These are phyloP conservation scores for Botryotinia narcissicola DNA, from an alignment of 2,329 filamentous ascomycete genomes.

Conservation along the genomic window DNA sequence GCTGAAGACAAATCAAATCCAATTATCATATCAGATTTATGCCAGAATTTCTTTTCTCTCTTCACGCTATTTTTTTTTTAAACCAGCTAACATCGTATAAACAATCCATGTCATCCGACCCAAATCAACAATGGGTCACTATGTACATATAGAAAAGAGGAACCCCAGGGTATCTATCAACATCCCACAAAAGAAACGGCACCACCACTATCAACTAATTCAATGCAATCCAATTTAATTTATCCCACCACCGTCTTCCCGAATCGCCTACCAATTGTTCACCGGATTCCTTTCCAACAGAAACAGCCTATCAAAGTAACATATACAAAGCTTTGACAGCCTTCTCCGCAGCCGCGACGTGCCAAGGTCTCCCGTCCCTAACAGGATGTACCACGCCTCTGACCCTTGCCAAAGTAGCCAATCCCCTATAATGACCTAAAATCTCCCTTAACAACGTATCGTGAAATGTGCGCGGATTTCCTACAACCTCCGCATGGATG, in stretches of 20 bases:
- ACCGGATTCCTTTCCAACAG: background rate
- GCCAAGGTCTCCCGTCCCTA: conserved; percentile 70
- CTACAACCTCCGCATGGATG: conserved; percentile 49
- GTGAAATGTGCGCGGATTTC: conserved; percentile 42
- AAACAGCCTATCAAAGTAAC: conserved; percentile 49
- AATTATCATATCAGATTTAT: background rate
- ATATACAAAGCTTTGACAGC: conserved; percentile 63
- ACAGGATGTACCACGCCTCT: conserved; percentile 60
- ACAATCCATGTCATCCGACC: background rate
- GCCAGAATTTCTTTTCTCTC: background rate
- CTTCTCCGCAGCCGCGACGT: conserved; percentile 69
- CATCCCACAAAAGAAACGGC: conserved; percentile 13
- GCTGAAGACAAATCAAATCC: background rate
- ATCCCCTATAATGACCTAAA: conserved; percentile 63
- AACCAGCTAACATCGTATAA: background rate
- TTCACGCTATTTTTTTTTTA: background rate
- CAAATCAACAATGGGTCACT: background rate
- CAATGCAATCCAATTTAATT: background rate
- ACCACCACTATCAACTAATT: background rate
- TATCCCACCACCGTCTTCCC: background rate
- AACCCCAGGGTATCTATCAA: conserved; percentile 13
- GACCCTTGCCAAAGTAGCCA: conserved; percentile 67
- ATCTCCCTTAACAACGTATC: conserved; percentile 70
- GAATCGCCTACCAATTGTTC: background rate
- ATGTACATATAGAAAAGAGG: conserved; percentile 11